These are phyloP conservation scores for Rhodotorula sp. DNA, from an alignment of 1,284 basidiomycete genomes.

Conservation along the genomic window DNA sequence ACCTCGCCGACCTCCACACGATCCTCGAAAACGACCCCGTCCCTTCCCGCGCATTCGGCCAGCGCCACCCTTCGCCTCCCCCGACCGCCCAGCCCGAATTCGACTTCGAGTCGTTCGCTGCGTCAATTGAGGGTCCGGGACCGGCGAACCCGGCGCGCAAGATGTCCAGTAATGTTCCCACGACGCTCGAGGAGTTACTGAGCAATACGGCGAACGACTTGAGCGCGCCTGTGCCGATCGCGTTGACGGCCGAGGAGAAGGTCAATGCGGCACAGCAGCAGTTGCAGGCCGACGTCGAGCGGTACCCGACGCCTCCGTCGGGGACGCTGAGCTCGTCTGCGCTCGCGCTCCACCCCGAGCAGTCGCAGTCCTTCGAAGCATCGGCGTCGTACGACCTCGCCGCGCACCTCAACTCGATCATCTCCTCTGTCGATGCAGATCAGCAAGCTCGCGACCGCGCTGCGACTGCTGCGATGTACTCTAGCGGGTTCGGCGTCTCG, in stretches of 20 bases:
- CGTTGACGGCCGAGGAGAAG: not conserved
- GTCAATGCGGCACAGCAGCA: not conserved
- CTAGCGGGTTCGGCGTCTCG: conserved; percentile 20
- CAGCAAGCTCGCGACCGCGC: conserved; percentile 30
- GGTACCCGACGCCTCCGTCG: conserved; percentile 32
- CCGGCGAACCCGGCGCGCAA: not conserved
- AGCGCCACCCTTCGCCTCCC: conserved; percentile 1
- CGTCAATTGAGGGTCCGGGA: conserved; percentile 33
- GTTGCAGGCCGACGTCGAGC: conserved; percentile 5
- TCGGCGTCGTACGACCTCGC: conserved; percentile 19
- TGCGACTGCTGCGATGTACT: conserved; percentile 24
- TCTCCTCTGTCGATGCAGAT: conserved; percentile 10
- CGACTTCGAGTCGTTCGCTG: conserved; percentile 35
- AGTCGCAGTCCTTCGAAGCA: conserved; percentile 3
- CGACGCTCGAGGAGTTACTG: conserved; percentile 29
- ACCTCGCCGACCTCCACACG: conserved; percentile 27
- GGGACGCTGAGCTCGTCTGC: conserved; percentile 1
- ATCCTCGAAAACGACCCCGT: conserved; percentile 40
- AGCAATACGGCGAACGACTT: not conserved
- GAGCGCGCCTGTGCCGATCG: not conserved
- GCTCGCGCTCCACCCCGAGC: not conserved
- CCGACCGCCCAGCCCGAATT: conserved; percentile 17
- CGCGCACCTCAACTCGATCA: conserved; percentile 1
- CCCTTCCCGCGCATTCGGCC: conserved; percentile 12
- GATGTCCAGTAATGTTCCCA: not conserved